Evolutionary conservation across 495 filamentous ascomycete genomes (phyloP), one percentile per base, ranked within the genome.

Genomic region (Bryoglossum gracile): DNA sequence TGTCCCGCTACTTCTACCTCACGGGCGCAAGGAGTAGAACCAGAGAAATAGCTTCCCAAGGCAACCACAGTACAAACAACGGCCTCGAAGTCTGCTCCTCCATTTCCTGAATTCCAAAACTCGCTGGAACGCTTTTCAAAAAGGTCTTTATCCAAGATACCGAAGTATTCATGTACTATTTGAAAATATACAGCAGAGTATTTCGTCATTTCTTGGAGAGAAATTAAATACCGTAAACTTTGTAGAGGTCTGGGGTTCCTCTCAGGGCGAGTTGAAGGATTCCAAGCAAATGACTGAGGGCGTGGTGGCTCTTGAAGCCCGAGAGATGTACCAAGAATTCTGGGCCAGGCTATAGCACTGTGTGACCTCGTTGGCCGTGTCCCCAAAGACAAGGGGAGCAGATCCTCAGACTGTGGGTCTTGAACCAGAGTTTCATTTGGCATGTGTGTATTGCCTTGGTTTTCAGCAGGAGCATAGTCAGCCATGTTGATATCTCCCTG

Each of bases 251-350:
- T 14, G 2, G 43, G 41, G 6, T 56, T 56, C 9, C 56, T 48
- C n/a, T 63, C 54, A 11, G 57, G 35, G 18, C 74, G 63, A 13
- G 60, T 59, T 8, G 73, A 73, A 13, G 68, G 53, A 58, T 77
- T 76, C 75, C 73, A 80, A 0, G 64, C 74, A 55, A 75, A 80
- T 3, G 74, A 63, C 21, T 72, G 72, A 26, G 75, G 47, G 16
- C 68, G 62, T 0, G 74, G 75, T 9, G 72, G 73, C 44, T 68
- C 68, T 2, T 65, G 57, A 1, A 72, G 64, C 24, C 75, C 71
- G 18, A 78, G 59, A 17, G 68, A 68, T 38, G 75, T 63, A 0
- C 69, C 73, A 22, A 80, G 51, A 36, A 64, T 69, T 18, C 68
- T 61, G 6, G 73, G 68, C 49, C 76, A 77, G 0, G 74, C 74